Conservation (phyloP, 768 basidiomycete genomes). For the Lactifluus echinatus region DNA sequence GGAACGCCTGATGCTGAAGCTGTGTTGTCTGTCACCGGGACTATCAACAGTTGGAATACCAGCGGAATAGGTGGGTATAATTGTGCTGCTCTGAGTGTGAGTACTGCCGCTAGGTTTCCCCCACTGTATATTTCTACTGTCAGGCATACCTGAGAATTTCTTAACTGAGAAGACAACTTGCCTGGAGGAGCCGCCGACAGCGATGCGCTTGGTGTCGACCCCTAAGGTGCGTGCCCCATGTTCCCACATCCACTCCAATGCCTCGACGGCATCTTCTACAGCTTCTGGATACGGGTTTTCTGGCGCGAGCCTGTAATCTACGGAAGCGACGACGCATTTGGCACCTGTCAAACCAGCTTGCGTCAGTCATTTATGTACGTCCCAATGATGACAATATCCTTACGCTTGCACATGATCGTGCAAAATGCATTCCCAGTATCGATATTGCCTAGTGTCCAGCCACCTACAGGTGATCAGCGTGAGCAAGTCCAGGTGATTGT, state of each 20-base stretch:
- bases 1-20: conserved; percentile 33
- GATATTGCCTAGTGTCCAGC: conserved; percentile 70
- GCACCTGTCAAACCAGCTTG: conserved; percentile 34
- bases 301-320: conserved; percentile 66
- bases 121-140: conserved; percentile 35
- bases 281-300: conserved; percentile 65
- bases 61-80: conserved; percentile 42
- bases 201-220: conserved; percentile 45
- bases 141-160: not conserved
- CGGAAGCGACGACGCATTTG: conserved; percentile 52
- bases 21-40: conserved; percentile 69
- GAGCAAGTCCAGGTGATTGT: not conserved
- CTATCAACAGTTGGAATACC: conserved; percentile 55
- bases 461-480: conserved; percentile 35
- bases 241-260: conserved; percentile 50
- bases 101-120: conserved; percentile 59
- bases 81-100: conserved; percentile 53
- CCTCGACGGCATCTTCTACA: conserved; percentile 60
- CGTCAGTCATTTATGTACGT: not conserved
- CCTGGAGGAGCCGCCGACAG: conserved; percentile 72
- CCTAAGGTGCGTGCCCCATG: conserved; percentile 40
- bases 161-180: conserved; percentile 18
- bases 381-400: conserved; percentile 7
- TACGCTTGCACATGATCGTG: conserved; percentile 52
- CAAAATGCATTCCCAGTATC: conserved; percentile 50